Conservation (phyloP, 176 grass and related monocot species). For the Panicum miliaceum region DNA sequence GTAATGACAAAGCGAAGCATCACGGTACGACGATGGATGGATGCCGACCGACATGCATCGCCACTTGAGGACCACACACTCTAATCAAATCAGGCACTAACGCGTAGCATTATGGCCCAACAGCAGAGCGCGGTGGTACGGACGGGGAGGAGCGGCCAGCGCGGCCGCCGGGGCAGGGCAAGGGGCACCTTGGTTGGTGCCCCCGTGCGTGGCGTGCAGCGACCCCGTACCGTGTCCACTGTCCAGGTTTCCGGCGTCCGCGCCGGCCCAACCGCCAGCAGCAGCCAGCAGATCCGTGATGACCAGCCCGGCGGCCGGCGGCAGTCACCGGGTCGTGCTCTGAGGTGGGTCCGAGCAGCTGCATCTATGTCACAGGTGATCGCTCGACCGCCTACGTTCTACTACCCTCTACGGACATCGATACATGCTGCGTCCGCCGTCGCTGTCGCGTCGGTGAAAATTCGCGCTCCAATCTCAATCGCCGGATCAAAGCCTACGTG, state of each 20-base stretch:
- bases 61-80: not conserved
- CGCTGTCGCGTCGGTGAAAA: not conserved
- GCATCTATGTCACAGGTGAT: not conserved
- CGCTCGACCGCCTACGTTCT: not conserved
- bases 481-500: not conserved
- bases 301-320: not conserved
- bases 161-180: too few relatives aligned
- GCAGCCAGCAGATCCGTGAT: not conserved
- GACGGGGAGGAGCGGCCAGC: not conserved
- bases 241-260: constrained; percentile 7
- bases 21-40: not conserved
- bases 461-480: not conserved
- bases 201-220: not conserved
- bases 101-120: not conserved
- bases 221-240: not conserved
- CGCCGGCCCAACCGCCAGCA: constrained; percentile 4
- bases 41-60: not conserved
- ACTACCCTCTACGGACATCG: not conserved
- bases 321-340: not conserved
- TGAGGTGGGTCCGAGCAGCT: not conserved
- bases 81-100: not conserved
- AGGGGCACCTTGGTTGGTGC: too few relatives aligned
- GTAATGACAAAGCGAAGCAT: not conserved
- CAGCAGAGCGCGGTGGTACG: not conserved
- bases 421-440: not conserved